Conservation (phyloP, 352 stramenopile species). For the Pythium vanterpoolii region DNA sequence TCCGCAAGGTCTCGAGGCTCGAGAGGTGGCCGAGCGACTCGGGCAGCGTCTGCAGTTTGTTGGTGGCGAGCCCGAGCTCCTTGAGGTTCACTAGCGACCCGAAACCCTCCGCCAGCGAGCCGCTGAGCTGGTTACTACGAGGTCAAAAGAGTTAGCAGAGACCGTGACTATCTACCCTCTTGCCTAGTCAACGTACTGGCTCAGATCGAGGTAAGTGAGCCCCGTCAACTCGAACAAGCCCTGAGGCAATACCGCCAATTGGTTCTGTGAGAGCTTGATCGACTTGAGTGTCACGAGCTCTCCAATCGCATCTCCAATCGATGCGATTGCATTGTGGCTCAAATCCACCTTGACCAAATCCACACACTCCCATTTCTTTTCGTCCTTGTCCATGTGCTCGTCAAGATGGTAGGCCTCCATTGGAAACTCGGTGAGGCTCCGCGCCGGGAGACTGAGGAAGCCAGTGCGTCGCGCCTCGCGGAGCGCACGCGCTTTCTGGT, state of each 20-base stretch:
- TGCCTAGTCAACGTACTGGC: conserved; percentile 41
- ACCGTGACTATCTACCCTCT: not conserved
- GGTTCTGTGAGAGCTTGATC: conserved; percentile 74
- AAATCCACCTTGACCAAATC: conserved; percentile 79
- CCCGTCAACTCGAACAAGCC: conserved; percentile 61
- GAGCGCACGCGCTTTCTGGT: conserved; percentile 51
- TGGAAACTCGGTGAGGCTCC: conserved; percentile 55
- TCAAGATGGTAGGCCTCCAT: conserved; percentile 70
- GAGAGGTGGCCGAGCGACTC: conserved; percentile 42
- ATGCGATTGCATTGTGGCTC: conserved; percentile 70
- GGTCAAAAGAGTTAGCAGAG: not conserved
- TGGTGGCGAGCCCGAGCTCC: conserved; percentile 55
- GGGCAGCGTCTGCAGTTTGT: conserved; percentile 57
- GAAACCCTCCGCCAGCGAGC: conserved; percentile 50
- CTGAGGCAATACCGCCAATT: conserved; percentile 47
- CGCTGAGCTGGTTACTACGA: conserved; percentile 58
- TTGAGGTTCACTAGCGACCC: conserved; percentile 50
- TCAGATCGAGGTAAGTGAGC: conserved; percentile 68
- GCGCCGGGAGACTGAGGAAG: conserved; percentile 57
- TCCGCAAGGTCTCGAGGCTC: conserved; percentile 49
- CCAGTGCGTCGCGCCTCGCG: conserved; percentile 63
- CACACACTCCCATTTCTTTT: conserved; percentile 85
- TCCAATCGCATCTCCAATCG: conserved; percentile 51
- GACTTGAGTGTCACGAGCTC: conserved; percentile 46
- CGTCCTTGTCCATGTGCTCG: conserved; percentile 81